Evolutionary conservation across 116 monocot species (phyloP).

Genomic region (Iris pallida): DNA sequence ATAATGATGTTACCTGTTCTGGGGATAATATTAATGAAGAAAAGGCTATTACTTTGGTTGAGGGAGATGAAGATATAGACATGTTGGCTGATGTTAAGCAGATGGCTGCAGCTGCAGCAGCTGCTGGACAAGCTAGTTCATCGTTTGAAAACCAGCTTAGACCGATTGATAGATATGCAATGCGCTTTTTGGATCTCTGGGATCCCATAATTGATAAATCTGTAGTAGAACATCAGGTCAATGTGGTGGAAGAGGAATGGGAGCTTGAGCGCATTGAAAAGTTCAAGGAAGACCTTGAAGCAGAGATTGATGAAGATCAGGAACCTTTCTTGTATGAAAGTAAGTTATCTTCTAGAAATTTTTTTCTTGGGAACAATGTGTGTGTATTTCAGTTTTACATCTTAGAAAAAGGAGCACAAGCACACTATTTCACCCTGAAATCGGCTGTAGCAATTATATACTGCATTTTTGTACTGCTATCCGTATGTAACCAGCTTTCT

Average conservation of each 20-base stretch:
- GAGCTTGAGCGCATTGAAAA: slow-evolving; percentile 93
- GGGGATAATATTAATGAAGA: slow-evolving; percentile 39
- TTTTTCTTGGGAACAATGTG: background rate
- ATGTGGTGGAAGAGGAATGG: slow-evolving; percentile 77
- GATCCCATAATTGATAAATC: slow-evolving; percentile 92
- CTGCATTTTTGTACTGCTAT: background rate
- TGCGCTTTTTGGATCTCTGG: slow-evolving; percentile 93
- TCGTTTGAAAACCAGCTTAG: slow-evolving; percentile 93
- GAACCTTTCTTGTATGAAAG: slow-evolving; percentile 92
- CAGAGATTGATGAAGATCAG: slow-evolving; percentile 97
- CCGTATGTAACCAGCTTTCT: background rate
- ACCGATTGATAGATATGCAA: slow-evolving; percentile 98
- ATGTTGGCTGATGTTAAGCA: slow-evolving; percentile 98
- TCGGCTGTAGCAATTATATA: too few relatives aligned
- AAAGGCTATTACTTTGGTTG: slow-evolving; percentile 47
- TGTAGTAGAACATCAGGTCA: slow-evolving; percentile 46
- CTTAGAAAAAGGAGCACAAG: slow-evolving; percentile 32
- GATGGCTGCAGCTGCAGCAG: slow-evolving; percentile 92
- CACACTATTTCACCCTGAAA: too few relatives aligned
- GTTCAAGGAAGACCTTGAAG: slow-evolving; percentile 94
- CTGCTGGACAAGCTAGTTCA: slow-evolving; percentile 94
- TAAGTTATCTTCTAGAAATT: slow-evolving; percentile 30
- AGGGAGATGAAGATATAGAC: slow-evolving; percentile 78
- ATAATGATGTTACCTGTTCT: slow-evolving; percentile 5
- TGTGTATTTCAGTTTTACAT: background rate